Evolutionary conservation across 352 stramenopile genomes (phyloP), one percentile per base, ranked within the genome.

Genomic region (Pythium phragmiticola): DNA sequence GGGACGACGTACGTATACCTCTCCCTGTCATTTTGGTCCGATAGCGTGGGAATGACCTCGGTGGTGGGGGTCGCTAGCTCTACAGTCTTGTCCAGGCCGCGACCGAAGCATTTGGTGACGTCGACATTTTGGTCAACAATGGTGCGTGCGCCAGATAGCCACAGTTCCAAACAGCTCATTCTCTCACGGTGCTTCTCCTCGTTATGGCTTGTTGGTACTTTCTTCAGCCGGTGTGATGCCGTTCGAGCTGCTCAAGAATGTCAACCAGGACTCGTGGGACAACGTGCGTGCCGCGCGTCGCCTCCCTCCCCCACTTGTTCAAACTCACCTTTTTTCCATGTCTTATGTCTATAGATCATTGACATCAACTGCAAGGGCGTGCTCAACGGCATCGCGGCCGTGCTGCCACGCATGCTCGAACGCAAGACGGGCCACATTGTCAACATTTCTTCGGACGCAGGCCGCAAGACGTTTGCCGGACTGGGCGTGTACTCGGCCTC

Each of bases 351-450:
- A 50, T 30, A 85, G 67, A 96, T 85, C 13, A 89, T 98, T 47
- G 92, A 98, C 70, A 90, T 98, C 45, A 98, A 98, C 74, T 97
- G 89, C 78, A 97, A 97, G 66, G 93, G 91, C 33, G 79, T 87
- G 19, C 82, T 97, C 60, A 94, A 97, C 70, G 89, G 88, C 21
- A 84, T 97, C 64, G 89, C 78, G 0, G 76, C 76, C 8, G 83
- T 89, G 45, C 69, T 92, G 30, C 80, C 81, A 3, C 73, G 87
- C 39, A 93, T 95, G 82, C 59, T 94, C 43, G 78, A 73, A 50
- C 81, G 81, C 19, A 89, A 91, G 71, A 70, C 60, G 13, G 84
- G 87, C 12, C 87, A 95, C 61, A 94, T 95, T 59, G 77, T 95
- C 51, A 92, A 92, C 69, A 93, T 94, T 63, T 92, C 85, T n/a